phyloP scores from a whole-genome alignment of 1,284 basidiomycete species.

The Trichosporon sp. region DNA sequence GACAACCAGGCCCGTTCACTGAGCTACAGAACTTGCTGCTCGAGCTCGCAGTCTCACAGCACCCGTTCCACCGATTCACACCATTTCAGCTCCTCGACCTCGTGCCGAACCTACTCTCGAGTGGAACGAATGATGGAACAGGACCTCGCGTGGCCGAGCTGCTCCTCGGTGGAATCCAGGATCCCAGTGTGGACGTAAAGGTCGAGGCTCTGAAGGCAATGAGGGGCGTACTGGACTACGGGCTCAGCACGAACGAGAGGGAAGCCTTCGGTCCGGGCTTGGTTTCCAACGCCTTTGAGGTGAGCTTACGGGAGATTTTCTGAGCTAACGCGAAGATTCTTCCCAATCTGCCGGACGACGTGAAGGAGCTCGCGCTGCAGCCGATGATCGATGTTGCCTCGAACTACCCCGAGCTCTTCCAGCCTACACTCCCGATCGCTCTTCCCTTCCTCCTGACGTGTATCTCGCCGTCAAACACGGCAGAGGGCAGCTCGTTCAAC shows the following conservation, averaged over 20 bases:
- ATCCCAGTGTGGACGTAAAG: constrained; percentile 47
- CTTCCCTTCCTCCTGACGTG: constrained; percentile 64
- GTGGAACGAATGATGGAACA: constrained; percentile 34
- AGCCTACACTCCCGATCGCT: constrained; percentile 64
- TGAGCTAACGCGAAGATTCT: constrained; percentile 25
- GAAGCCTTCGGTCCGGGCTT: constrained; percentile 38
- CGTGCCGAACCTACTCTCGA: constrained; percentile 43
- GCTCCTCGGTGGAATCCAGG: constrained; percentile 45
- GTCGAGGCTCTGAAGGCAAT: constrained; percentile 51
- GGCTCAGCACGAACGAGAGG: constrained; percentile 40
- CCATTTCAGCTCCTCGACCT: constrained; percentile 48
- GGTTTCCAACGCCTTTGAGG: constrained; percentile 41
- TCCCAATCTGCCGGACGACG: constrained; percentile 35
- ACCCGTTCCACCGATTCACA: constrained; percentile 50
- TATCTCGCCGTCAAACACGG: constrained; percentile 39
- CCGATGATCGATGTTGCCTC: constrained; percentile 72
- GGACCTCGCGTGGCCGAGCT: constrained; percentile 37
- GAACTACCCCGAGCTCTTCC: constrained; percentile 67
- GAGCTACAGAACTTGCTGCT: constrained; percentile 45
- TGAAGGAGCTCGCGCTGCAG: constrained; percentile 57
- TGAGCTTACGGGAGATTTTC: constrained; percentile 23
- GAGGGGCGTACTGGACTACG: constrained; percentile 42
- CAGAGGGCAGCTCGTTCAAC: constrained; percentile 29
- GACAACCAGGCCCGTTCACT: constrained; percentile 41
- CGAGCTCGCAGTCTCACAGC: constrained; percentile 40